Percentiles rank a stretch among this genome's conserved stretches.
phyloP scores from a whole-genome alignment of 805 yeast species.

The Candida insectorum region DNA sequence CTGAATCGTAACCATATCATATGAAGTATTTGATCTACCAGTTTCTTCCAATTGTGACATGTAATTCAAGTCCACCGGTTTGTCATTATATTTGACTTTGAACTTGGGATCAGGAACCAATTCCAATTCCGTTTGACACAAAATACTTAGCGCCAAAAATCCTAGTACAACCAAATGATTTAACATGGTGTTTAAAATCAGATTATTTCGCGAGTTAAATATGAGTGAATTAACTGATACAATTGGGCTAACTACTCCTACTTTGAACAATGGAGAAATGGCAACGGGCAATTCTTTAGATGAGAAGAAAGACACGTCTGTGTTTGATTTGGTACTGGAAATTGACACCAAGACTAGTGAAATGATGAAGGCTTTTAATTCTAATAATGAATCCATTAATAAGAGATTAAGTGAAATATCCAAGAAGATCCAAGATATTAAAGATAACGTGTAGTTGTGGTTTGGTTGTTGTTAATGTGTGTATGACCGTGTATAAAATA shows the following conservation, averaged over 20 bases:
- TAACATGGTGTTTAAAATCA: too few relatives aligned
- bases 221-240: constrained; percentile 7
- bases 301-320: constrained; percentile 12
- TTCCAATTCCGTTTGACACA: neutral
- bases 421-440: too few relatives aligned
- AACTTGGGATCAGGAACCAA: constrained; percentile 8
- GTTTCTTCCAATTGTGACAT: neutral
- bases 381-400: constrained; percentile 26
- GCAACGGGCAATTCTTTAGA: neutral
- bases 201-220: constrained; percentile 2
- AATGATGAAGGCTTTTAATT: constrained; percentile 19
- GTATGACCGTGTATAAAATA: too few relatives aligned
- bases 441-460: neutral
- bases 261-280: constrained; percentile 21
- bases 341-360: constrained; percentile 25
- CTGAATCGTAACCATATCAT: constrained; percentile 7
- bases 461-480: neutral
- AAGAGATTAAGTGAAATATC: constrained; percentile 22
- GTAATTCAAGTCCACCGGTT: neutral
- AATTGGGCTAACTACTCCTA: constrained; percentile 32
- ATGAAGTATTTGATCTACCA: constrained; percentile 3
- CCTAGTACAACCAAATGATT: too few relatives aligned
- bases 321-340: constrained; percentile 32
- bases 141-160: too few relatives aligned
- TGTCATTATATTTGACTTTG: constrained; percentile 6